A percentile compares a stretch with the other conserved stretches of the same genome.
Evolutionary conservation across 768 basidiomycete species (phyloP).

Genomic region (Kwoniella dendrophila): DNA sequence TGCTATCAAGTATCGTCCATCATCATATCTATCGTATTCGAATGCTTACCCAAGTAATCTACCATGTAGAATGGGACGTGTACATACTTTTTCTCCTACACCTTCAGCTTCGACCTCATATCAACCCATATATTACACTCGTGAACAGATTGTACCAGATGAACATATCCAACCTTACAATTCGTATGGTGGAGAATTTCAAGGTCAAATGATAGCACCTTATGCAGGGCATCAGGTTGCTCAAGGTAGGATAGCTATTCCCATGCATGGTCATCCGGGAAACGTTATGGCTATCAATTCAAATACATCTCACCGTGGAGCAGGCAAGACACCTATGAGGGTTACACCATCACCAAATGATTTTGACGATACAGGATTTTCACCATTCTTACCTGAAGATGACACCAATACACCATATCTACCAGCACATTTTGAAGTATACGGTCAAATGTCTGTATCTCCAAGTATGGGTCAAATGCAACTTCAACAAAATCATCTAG

Average conservation of each 20-base stretch:
- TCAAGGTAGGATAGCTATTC: slow-evolving; percentile 31
- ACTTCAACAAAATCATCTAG: slow-evolving; percentile 13
- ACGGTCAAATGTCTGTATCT: slow-evolving; percentile 17
- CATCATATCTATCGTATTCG: neutral
- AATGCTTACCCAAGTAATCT: neutral
- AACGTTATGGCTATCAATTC: slow-evolving; percentile 27
- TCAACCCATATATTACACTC: slow-evolving; percentile 20
- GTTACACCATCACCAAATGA: slow-evolving; percentile 18
- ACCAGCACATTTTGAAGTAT: slow-evolving; percentile 27
- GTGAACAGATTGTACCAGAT: slow-evolving; percentile 12
- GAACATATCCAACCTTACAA: slow-evolving; percentile 10
- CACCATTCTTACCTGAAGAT: slow-evolving; percentile 31
- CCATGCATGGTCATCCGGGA: slow-evolving; percentile 26
- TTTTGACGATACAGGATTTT: slow-evolving; percentile 23
- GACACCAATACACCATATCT: slow-evolving; percentile 15
- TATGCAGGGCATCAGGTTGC: slow-evolving; percentile 31
- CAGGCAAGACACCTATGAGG: slow-evolving; percentile 15
- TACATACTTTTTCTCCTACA: slow-evolving; percentile 26
- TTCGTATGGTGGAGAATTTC: slow-evolving; percentile 12
- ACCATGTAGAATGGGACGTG: slow-evolving; percentile 27
- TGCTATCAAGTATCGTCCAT: too few relatives aligned
- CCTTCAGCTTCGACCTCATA: slow-evolving; percentile 22
- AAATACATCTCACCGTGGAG: neutral
- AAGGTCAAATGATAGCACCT: slow-evolving; percentile 22
- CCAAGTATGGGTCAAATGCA: slow-evolving; percentile 13